Base-by-base conservation (phyloP, 1,139 yeast species). In the Kazachstania sp. region DNA sequence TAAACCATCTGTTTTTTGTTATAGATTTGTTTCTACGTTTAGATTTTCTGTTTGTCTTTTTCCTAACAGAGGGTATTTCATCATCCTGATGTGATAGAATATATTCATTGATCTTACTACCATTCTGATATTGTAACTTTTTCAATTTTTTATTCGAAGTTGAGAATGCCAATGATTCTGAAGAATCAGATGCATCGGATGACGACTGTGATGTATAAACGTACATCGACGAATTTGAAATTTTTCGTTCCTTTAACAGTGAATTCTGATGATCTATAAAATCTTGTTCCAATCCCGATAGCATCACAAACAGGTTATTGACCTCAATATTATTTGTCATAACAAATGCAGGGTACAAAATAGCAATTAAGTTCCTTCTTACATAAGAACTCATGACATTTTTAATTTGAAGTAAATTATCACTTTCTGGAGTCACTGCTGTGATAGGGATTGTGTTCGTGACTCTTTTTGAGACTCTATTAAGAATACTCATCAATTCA, bases 321-420 rank as follows among this genome's bases (percentile, higher is more conserved):
- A 59, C 40, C 29, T 57, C 63, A 18, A 51, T 49, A 34, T 54
- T 54, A 45, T 58, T 54, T 20, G 57, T 49, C 41, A 54, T 50
- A 9, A 53, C 55, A 7, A 60, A 51, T 3, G 64, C 59, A 16
- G 58, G 58, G 45, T 57, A 58, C 41, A 59, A 45, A 26, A 59
- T 39, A 12, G 55, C 49, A 7, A 61, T 47, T 29, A 55, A 44
- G 11, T 53, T 50, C 18, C 54, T 51, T 31, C 51, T 54, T n/a
- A 55, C 40, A 45, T 50, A 55, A 2, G 57, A 49, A 34, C 55
- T 56, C 18, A 61, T 41, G 9, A 55, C 43, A 47, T 54, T 55
- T 37, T 58, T 56, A 4, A 60, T 55, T 39, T 59, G 61, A 29
- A 56, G 53, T 20, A 53, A 52, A 44, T 58, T 59, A 13, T 60